Percentiles rank a stretch among this genome's conserved stretches.
These are phyloP conservation scores for Collybiopsis luxurians DNA, from an alignment of 768 basidiomycete genomes.

Conservation along the genomic window DNA sequence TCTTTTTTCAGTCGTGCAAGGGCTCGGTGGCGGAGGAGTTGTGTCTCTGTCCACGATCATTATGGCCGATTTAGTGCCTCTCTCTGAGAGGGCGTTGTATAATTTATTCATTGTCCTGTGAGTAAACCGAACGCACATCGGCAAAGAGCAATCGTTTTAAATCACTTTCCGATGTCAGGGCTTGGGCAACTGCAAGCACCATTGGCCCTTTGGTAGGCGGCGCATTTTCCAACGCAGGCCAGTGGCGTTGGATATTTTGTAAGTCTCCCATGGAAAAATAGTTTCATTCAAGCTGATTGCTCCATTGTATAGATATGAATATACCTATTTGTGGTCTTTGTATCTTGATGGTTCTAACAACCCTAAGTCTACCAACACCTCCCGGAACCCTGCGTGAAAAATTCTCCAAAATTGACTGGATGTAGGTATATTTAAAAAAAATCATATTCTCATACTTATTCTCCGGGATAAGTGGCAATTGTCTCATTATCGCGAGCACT, in stretches of 20 bases:
- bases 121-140: neutral
- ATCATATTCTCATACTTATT: neutral
- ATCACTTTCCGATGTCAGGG: slow-evolving; percentile 17
- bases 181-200: slow-evolving; percentile 30
- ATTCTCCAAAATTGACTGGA: slow-evolving; percentile 34
- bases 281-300: too few species aligned
- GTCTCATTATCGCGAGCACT: slow-evolving; percentile 27
- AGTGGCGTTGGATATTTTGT: slow-evolving; percentile 43
- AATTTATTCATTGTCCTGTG: slow-evolving; percentile 27
- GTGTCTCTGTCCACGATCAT: slow-evolving; percentile 27
- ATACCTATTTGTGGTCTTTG: slow-evolving; percentile 30
- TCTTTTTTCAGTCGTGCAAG: neutral
- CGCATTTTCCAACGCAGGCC: slow-evolving; percentile 23
- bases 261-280: too few species aligned
- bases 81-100: slow-evolving; percentile 29
- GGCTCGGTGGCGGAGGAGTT: slow-evolving; percentile 7
- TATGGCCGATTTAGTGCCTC: slow-evolving; percentile 29
- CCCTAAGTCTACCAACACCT: slow-evolving; percentile 31
- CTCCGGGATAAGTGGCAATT: slow-evolving; percentile 28
- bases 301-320: too few species aligned
- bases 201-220: slow-evolving; percentile 35
- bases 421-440: slow-evolving; percentile 20
- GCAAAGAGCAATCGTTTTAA: neutral
- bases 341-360: slow-evolving; percentile 22
- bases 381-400: slow-evolving; percentile 28